Conservation (phyloP, 768 basidiomycete species). For the Psilocybe subaeruginosa region DNA sequence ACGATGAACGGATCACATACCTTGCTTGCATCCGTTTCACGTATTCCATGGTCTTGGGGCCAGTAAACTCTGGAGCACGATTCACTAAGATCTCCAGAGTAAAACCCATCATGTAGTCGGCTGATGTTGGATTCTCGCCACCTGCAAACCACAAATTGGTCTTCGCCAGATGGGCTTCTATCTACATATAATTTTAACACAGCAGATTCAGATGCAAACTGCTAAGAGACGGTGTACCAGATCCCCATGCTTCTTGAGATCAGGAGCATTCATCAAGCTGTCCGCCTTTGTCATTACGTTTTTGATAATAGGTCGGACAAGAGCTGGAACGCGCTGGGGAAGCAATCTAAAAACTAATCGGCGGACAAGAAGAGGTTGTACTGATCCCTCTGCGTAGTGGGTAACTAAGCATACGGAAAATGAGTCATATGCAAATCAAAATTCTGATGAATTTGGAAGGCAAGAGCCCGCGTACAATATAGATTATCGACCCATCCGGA, state of each 20-base stretch:
- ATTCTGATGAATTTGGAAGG: background rate
- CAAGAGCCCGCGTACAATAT: conserved; percentile 30
- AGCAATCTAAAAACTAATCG: conserved; percentile 32
- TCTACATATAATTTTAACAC: background rate
- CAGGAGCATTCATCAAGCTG: conserved; percentile 25
- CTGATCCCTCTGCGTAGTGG: conserved; percentile 42
- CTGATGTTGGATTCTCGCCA: conserved; percentile 18
- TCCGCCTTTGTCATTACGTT: conserved; percentile 29
- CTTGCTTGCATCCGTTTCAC: conserved; percentile 24
- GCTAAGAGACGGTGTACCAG: conserved; percentile 21
- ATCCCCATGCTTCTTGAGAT: conserved; percentile 27
- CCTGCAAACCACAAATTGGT: conserved; percentile 15
- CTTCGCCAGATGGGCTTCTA: conserved; percentile 22
- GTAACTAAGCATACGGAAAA: conserved; percentile 24
- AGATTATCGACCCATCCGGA: conserved; percentile 35
- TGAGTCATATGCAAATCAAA: background rate
- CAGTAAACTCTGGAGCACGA: conserved; percentile 14
- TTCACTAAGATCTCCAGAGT: conserved; percentile 24
- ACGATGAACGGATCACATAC: conserved; percentile 11
- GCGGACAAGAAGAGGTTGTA: conserved; percentile 42
- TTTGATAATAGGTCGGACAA: conserved; percentile 36
- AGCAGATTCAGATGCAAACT: background rate
- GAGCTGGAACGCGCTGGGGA: conserved; percentile 32
- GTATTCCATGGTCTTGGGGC: conserved; percentile 24
- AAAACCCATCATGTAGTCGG: conserved; percentile 30